Percentiles rank a stretch among this genome's conserved stretches.
Evolutionary conservation across 2,329 filamentous ascomycete species (phyloP).

Genomic region (Neurospora crassa): DNA sequence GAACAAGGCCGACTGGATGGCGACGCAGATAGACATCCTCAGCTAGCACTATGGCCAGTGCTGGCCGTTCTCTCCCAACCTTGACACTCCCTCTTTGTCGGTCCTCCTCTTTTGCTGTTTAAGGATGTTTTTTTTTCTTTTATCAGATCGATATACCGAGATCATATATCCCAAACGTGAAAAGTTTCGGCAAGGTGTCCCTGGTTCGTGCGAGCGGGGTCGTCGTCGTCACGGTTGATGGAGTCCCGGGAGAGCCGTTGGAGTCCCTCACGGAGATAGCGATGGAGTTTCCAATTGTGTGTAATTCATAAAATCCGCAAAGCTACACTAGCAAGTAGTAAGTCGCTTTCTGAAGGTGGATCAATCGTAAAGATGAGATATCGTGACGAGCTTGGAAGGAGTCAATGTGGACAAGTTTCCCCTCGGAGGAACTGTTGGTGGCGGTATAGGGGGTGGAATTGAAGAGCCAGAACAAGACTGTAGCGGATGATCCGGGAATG

Average conservation of each 20-base stretch:
- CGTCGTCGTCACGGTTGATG: slow-evolving; percentile 1
- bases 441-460: background rate
- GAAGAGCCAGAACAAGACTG: background rate
- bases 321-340: background rate
- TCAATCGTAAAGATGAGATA: background rate
- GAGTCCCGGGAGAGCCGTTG: background rate
- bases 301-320: background rate
- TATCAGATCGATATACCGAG: background rate
- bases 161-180: slow-evolving; percentile 1
- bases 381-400: background rate
- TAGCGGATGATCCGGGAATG: background rate
- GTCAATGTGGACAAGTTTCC: background rate
- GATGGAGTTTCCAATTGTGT: background rate
- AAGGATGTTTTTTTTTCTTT: background rate
- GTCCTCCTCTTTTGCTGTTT: background rate
- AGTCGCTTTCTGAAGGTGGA: background rate
- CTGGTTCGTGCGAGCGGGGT: background rate
- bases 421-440: background rate
- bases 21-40: slow-evolving; percentile 44
- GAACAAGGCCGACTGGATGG: slow-evolving; percentile 68
- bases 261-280: background rate
- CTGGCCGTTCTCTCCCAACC: background rate
- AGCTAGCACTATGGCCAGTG: slow-evolving; percentile 1
- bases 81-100: background rate
- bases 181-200: background rate